Base-by-base conservation (phyloP, 352 stramenopile genomes). In the Pythium dissimile region DNA sequence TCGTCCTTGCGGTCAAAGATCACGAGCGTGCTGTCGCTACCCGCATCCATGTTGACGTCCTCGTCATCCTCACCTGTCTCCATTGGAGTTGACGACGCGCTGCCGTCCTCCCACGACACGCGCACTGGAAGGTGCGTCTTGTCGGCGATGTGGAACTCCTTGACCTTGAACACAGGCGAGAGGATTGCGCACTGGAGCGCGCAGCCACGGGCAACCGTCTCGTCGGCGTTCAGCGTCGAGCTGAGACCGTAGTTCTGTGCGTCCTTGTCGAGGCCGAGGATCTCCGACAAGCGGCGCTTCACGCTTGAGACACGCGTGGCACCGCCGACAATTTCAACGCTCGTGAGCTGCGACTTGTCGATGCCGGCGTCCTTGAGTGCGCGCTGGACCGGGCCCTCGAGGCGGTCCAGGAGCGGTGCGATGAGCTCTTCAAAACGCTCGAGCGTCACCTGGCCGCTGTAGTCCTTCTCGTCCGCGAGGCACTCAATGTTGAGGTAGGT, bases 171-270 rank as follows among this genome's bases (percentile, higher is more conserved):
- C 52, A 97, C 82, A 37, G 96, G 96, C 59, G 95, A 99, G 23
- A 99, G 82, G 71, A 99, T 99, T 38, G 97, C 97, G 72, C 92
- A 99, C 74, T 99, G 95, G 45, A 99, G 80, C 6, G 97, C 97
- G 67, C 94, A 98, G 67, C 97, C 97, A 50, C 96, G 85, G 26
- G 95, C 92, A 3, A 99, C 96, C 54, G 94, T 96, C 80, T 99
- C 97, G 70, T 99, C 97, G 27, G 96, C 96, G 80, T 99, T 99
- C 75, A 99, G 89, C 34, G 97, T 99, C 45, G 96, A 98, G 53
- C 86, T 98, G n/a, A 99, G 77, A 18, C 95, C 96, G 66, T 96
- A 97, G 78, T 98, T 98, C 59, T 96, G 88, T 54, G 92, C 89
- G n/a, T 86, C 84, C 62, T 86, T 85, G 77, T 98, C 91, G 39